Evolutionary conservation across 2,329 filamentous ascomycete species (phyloP), one percentile per base, ranked within the genome.

Genomic region (Colletotrichum spinosum): DNA sequence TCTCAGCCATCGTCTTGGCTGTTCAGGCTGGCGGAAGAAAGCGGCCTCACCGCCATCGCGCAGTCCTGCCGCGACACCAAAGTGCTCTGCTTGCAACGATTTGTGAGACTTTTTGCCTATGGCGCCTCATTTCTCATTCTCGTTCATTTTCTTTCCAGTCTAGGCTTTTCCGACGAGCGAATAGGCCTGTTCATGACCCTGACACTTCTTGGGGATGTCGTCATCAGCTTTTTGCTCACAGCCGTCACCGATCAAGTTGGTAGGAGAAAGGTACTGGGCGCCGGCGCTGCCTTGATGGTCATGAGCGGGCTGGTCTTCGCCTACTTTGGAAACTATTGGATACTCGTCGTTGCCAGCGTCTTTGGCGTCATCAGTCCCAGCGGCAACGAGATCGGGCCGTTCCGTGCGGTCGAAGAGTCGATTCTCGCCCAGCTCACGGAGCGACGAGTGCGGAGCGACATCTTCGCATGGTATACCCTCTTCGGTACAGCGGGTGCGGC

Each of bases 161-260:
- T 89, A 1, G 79, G 76, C 8, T 79, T 85, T 46, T 81, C 84
- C 1, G 80, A 87, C 63, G 78, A 81, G 0, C 77, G 77, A 38
- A 86, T 87, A 65, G 88, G 88, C 3, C 75, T 89, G 1, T 90
- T 90, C 76, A 90, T 90, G 88, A 89, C 87, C 0, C 72, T 90
- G 67, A 91, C 88, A 0, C 75, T 90, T 13, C 77, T 81, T 12
- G 88, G 88, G 34, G 88, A 90, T 73, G 81, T 86, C 4, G 71
- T 80, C 46, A 84, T 90, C 67, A 89, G 87, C 70, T 83, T 89
- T 62, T 42, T 86, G 25, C 79, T 90, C 51, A 88, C 88, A 0
- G 71, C 87, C 6, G 79, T 88, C 66, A 86, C 88, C 34, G 88
- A 90, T 75, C 78, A 77, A 0, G 70, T 88, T 55, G 88, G 88